Conservation (phyloP, 495 filamentous ascomycete genomes). For the Podospora anserina region DNA sequence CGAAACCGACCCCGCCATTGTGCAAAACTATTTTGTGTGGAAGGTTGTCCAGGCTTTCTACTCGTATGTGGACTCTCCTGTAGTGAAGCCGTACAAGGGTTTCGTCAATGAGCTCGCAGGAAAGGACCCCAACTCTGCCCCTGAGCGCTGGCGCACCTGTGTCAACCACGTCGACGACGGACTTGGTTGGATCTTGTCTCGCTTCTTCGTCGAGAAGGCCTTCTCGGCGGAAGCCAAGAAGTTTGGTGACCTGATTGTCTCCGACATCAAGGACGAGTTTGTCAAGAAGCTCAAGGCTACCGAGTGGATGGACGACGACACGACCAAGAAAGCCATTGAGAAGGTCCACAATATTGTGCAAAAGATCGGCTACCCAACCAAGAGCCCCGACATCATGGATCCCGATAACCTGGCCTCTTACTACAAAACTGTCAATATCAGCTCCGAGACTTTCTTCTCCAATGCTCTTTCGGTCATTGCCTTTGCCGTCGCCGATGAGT, state of each 20-base stretch:
- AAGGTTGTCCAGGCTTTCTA: slow-evolving; percentile 30
- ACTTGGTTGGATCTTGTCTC: slow-evolving; percentile 57
- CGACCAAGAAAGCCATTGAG: slow-evolving; percentile 58
- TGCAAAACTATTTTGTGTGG: slow-evolving; percentile 39
- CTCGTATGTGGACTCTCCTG: slow-evolving; percentile 56
- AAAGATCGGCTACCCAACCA: slow-evolving; percentile 66
- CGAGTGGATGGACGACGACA: slow-evolving; percentile 68
- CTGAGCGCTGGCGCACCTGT: slow-evolving; percentile 70
- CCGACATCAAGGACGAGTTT: slow-evolving; percentile 65
- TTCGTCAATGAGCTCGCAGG: slow-evolving; percentile 50
- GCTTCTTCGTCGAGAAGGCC: slow-evolving; percentile 51
- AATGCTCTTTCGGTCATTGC: slow-evolving; percentile 55
- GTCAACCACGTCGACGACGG: slow-evolving; percentile 54
- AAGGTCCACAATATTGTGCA: slow-evolving; percentile 71
- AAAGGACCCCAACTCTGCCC: slow-evolving; percentile 50
- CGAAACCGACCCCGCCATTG: slow-evolving; percentile 30
- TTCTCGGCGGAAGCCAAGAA: slow-evolving; percentile 12
- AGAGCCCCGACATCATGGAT: slow-evolving; percentile 60
- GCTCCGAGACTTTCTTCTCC: slow-evolving; percentile 57
- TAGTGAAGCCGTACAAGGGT: slow-evolving; percentile 54
- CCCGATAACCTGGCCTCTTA: slow-evolving; percentile 55
- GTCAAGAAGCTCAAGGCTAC: slow-evolving; percentile 51
- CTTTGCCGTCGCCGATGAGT: slow-evolving; percentile 47
- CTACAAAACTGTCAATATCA: slow-evolving; percentile 55
- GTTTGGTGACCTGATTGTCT: slow-evolving; percentile 60